Evolutionary conservation across 2,329 filamentous ascomycete species (phyloP).

Genomic region (Scytalidium lignicola): DNA sequence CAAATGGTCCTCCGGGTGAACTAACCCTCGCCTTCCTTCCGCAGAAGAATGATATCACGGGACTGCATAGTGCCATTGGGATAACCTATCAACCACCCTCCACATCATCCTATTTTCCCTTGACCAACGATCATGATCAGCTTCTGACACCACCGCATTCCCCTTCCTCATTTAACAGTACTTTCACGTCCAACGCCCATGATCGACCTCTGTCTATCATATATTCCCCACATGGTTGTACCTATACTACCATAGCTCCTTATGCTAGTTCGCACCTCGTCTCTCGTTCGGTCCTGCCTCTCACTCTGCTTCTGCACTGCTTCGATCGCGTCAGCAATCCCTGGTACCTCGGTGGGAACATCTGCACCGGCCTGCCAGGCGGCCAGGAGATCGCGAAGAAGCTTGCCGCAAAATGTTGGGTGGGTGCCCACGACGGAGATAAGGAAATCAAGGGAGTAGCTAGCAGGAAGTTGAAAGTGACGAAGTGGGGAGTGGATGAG

Average conservation of each 20-base stretch:
- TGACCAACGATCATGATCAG: not conserved
- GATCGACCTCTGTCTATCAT: constrained; percentile 52
- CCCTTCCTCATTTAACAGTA: constrained; percentile 15
- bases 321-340: constrained; percentile 55
- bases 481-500: constrained; percentile 39
- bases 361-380: constrained; percentile 50
- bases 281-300: constrained; percentile 49
- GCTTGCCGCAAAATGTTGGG: constrained; percentile 52
- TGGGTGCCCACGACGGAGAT: constrained; percentile 56
- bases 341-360: constrained; percentile 57
- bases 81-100: constrained; percentile 60
- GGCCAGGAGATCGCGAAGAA: constrained; percentile 51
- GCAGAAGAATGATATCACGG: constrained; percentile 54
- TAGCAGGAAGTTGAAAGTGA: constrained; percentile 44
- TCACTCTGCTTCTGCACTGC: constrained; percentile 60
- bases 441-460: constrained; percentile 50
- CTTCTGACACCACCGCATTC: constrained; percentile 17
- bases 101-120: not conserved
- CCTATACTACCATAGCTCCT: constrained; percentile 45
- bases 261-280: constrained; percentile 55
- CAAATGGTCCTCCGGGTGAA: constrained; percentile 54
- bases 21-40: constrained; percentile 65
- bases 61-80: constrained; percentile 61
- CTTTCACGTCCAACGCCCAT: constrained; percentile 28
- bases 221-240: constrained; percentile 60